phyloP scores from a whole-genome alignment of 2,329 filamentous ascomycete species.

The Lasiodiplodia hormozganensis region DNA sequence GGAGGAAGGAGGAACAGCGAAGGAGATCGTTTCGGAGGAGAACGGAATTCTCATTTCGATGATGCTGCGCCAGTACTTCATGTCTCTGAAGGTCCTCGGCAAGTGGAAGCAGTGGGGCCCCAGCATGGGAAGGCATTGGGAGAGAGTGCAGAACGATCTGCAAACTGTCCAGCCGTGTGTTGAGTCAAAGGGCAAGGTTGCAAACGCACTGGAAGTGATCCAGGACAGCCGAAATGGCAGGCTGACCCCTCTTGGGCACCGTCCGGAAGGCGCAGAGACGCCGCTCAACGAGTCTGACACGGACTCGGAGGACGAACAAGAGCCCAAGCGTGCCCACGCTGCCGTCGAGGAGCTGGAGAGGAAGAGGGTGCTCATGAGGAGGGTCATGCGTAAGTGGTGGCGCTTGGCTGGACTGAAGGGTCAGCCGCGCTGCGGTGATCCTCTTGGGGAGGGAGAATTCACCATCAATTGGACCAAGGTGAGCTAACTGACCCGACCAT shows the following conservation, averaged over 20 bases:
- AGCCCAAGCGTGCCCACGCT: constrained; percentile 56
- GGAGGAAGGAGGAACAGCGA: constrained; percentile 75
- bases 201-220: constrained; percentile 33
- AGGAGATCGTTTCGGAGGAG: constrained; percentile 84
- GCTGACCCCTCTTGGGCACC: constrained; percentile 29
- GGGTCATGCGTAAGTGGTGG: constrained; percentile 77
- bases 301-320: constrained; percentile 48
- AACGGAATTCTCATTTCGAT: constrained; percentile 86
- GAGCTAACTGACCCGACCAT: neutral
- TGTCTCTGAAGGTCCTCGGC: constrained; percentile 81
- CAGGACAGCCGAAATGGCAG: constrained; percentile 12
- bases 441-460: constrained; percentile 66
- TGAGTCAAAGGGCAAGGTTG: constrained; percentile 42
- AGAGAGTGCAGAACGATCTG: constrained; percentile 67
- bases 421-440: constrained; percentile 57
- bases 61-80: constrained; percentile 89
- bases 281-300: constrained; percentile 39
- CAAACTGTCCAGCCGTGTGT: constrained; percentile 60
- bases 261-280: constrained; percentile 36
- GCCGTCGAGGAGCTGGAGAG: constrained; percentile 46
- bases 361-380: constrained; percentile 70
- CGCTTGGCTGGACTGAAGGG: constrained; percentile 68
- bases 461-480: constrained; percentile 73
- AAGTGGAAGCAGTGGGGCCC: constrained; percentile 77
- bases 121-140: constrained; percentile 70